Percentiles rank a stretch among this genome's conserved stretches.
Conservation (phyloP, 1,139 yeast genomes). For the Spencermartinsiella ligniputridi region DNA sequence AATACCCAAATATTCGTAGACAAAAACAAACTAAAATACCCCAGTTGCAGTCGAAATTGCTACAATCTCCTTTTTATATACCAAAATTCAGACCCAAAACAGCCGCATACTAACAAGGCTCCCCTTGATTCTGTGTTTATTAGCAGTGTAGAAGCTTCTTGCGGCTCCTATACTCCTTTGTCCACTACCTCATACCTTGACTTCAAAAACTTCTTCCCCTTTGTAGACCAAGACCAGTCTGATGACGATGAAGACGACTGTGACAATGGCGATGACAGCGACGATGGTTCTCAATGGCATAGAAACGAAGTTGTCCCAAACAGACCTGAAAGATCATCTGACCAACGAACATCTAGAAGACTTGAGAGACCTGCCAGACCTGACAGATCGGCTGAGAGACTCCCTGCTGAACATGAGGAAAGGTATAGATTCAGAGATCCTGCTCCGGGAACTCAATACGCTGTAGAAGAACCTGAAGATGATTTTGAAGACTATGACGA, state of each 20-base stretch:
- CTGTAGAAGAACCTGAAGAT: not conserved
- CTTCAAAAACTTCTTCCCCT: conserved; percentile 14
- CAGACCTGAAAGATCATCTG: too few relatives aligned
- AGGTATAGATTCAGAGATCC: not conserved
- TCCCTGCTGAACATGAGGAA: conserved; percentile 3
- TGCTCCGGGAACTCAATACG: not conserved
- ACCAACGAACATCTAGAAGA: too few relatives aligned
- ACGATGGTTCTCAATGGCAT: conserved; percentile 30
- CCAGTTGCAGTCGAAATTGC: too few relatives aligned
- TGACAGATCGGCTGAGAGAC: not conserved
- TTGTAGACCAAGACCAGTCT: conserved; percentile 16
- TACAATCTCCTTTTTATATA: too few relatives aligned
- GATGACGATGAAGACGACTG: conserved; percentile 28
- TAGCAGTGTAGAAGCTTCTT: conserved; percentile 16
- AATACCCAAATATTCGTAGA: too few relatives aligned
- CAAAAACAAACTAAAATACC: too few relatives aligned
- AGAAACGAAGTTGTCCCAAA: too few relatives aligned
- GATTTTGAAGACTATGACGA: conserved; percentile 3
- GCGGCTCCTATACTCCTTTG: conserved; percentile 18
- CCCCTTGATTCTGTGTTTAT: conserved; percentile 8
- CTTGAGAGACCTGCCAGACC: too few relatives aligned
- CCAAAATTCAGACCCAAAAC: too few relatives aligned
- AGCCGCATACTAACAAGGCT: not conserved
- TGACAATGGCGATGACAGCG: conserved; percentile 31
- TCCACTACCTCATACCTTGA: conserved; percentile 7